Evolutionary conservation across 306 rosid genomes (phyloP).

Genomic region (Fragaria nilgerrensis): DNA sequence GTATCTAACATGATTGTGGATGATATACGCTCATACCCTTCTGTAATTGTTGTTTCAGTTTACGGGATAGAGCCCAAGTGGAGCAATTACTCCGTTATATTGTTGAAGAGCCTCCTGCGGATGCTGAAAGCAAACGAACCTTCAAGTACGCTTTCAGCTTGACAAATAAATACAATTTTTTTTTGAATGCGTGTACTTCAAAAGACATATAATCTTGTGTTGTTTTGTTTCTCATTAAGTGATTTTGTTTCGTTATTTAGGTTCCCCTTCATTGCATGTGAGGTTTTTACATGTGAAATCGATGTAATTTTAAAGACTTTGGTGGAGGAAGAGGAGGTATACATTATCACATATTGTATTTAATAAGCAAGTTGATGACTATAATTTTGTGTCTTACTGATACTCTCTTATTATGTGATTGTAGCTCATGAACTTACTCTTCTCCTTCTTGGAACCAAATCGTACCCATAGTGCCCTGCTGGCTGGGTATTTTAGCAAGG

Average conservation of each 20-base stretch:
- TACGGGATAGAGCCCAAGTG: conserved; percentile 94
- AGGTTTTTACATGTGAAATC: conserved; percentile 95
- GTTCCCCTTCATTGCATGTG: conserved; percentile 97
- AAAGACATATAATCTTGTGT: not conserved
- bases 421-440: conserved; percentile 92
- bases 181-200: conserved; percentile 6
- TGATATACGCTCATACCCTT: not conserved
- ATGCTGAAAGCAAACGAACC: conserved; percentile 85
- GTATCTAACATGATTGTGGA: conserved; percentile 23
- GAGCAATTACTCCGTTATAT: conserved; percentile 77
- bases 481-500: conserved; percentile 99
- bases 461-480: conserved; percentile 74
- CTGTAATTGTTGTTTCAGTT: conserved; percentile 42
- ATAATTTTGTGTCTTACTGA: conserved; percentile 16
- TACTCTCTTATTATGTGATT: conserved; percentile 23
- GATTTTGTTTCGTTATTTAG: conserved; percentile 35
- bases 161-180: conserved; percentile 13
- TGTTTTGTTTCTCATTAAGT: conserved; percentile 26
- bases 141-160: conserved; percentile 62
- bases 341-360: conserved; percentile 9
- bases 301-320: conserved; percentile 96
- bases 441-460: conserved; percentile 88
- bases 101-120: conserved; percentile 88
- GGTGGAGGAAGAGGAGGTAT: conserved; percentile 98
- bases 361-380: conserved; percentile 9